Conservation (phyloP, 352 stramenopile genomes). For the Phytophthora brassicae region DNA sequence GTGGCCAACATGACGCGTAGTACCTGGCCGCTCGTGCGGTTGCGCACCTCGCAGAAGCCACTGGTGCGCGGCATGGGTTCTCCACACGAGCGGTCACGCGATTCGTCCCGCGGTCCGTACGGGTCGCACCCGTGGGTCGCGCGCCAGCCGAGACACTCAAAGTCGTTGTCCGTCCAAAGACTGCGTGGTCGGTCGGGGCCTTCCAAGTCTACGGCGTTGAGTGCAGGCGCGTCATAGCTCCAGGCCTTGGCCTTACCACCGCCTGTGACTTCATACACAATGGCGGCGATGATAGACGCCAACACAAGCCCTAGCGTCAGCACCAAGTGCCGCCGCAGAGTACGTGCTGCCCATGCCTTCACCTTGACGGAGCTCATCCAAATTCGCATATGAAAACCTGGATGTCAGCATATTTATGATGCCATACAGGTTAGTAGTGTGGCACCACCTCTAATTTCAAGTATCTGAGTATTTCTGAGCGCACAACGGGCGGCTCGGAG, state of each 20-base stretch:
- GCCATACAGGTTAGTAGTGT: no score
- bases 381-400: no score
- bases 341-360: constrained; percentile 31
- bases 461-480: background rate
- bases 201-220: constrained; percentile 50
- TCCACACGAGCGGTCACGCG: constrained; percentile 46
- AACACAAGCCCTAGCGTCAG: constrained; percentile 42
- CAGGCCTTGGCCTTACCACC: constrained; percentile 47
- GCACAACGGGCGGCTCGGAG: constrained; percentile 22
- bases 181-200: constrained; percentile 27
- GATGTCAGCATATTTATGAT: no score
- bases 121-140: constrained; percentile 68
- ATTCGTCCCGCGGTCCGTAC: constrained; percentile 47
- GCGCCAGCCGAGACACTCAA: constrained; percentile 76
- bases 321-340: constrained; percentile 44
- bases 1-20: constrained; percentile 69
- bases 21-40: constrained; percentile 53
- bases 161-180: constrained; percentile 59
- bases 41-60: constrained; percentile 76
- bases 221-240: constrained; percentile 37
- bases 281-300: constrained; percentile 40
- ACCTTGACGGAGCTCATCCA: constrained; percentile 5
- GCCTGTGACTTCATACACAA: constrained; percentile 63
- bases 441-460: no score
- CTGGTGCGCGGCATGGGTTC: constrained; percentile 45